These are phyloP conservation scores for Phytopythium chamaehyphon DNA, from an alignment of 352 stramenopile genomes.

Conservation along the genomic window DNA sequence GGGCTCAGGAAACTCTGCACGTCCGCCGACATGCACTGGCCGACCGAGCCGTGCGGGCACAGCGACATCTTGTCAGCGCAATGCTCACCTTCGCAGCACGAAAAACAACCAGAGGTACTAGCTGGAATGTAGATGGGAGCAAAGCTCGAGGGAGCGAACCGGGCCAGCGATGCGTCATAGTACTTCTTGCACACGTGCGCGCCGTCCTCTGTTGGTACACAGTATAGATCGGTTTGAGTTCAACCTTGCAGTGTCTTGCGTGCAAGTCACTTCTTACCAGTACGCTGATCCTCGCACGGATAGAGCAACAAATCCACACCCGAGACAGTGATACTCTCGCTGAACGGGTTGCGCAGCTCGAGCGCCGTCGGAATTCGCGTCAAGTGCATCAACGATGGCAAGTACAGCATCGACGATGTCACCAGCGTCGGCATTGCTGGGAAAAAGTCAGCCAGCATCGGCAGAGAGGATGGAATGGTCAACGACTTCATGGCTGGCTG, in stretches of 20 bases:
- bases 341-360: slow-evolving; percentile 78
- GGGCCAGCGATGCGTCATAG: slow-evolving; percentile 53
- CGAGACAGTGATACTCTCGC: slow-evolving; percentile 69
- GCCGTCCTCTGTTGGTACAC: slow-evolving; percentile 21
- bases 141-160: slow-evolving; percentile 60
- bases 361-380: slow-evolving; percentile 65
- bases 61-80: slow-evolving; percentile 52
- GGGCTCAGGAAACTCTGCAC: slow-evolving; percentile 67
- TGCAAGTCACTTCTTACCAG: slow-evolving; percentile 22
- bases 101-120: slow-evolving; percentile 63
- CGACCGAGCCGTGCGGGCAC: slow-evolving; percentile 46
- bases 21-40: slow-evolving; percentile 63
- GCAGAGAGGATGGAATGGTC: slow-evolving; percentile 52
- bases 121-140: slow-evolving; percentile 69
- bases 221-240: slow-evolving; percentile 1
- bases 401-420: slow-evolving; percentile 70
- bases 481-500: slow-evolving; percentile 52
- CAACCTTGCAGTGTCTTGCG: neutral
- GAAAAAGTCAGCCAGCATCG: slow-evolving; percentile 62
- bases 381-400: slow-evolving; percentile 67
- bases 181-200: slow-evolving; percentile 67
- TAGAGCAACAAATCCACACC: slow-evolving; percentile 67
- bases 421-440: slow-evolving; percentile 66
- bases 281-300: slow-evolving; percentile 61
- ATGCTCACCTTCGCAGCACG: slow-evolving; percentile 62